phyloP scores from a whole-genome alignment of 352 stramenopile genomes.

The Thalassiosira pacifica region DNA sequence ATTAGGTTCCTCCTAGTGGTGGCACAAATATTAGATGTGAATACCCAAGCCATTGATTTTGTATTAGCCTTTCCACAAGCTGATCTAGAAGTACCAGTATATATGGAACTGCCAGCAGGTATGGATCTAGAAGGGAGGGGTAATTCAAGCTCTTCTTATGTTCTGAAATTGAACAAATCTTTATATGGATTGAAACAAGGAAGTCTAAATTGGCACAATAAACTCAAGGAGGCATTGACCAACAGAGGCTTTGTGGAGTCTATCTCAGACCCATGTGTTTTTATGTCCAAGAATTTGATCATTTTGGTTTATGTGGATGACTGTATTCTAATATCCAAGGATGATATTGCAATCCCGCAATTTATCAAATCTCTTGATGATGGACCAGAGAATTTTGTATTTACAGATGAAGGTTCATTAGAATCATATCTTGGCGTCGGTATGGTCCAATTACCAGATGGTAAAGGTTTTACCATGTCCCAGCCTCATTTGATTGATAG shows the following conservation, averaged over 20 bases:
- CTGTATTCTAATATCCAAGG: constrained; percentile 8
- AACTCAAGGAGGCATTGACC: too few relatives aligned
- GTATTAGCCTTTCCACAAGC: constrained; percentile 7
- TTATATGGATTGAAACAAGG: neutral
- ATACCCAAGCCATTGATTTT: constrained; percentile 4
- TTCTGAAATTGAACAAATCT: neutral
- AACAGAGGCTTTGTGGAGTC: too few relatives aligned
- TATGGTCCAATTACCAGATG: neutral
- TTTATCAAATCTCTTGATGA: neutral
- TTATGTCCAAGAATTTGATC: neutral
- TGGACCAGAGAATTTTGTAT: constrained; percentile 2
- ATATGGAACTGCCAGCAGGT: neutral
- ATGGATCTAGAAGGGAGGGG: neutral
- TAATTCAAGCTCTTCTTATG: neutral
- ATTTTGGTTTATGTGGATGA: constrained; percentile 9
- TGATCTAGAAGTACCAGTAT: neutral
- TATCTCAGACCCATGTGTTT: neutral
- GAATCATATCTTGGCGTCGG: constrained; percentile 1
- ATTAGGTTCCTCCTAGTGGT: constrained; percentile 10
- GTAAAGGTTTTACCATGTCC: constrained; percentile 13
- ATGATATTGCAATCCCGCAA: neutral
- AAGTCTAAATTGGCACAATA: neutral
- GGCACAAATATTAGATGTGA: neutral
- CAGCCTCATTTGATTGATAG: constrained; percentile 24
- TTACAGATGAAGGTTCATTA: constrained; percentile 9